Evolutionary conservation across 257 asterid species (phyloP).

Genomic region (Nicotiana otophora): DNA sequence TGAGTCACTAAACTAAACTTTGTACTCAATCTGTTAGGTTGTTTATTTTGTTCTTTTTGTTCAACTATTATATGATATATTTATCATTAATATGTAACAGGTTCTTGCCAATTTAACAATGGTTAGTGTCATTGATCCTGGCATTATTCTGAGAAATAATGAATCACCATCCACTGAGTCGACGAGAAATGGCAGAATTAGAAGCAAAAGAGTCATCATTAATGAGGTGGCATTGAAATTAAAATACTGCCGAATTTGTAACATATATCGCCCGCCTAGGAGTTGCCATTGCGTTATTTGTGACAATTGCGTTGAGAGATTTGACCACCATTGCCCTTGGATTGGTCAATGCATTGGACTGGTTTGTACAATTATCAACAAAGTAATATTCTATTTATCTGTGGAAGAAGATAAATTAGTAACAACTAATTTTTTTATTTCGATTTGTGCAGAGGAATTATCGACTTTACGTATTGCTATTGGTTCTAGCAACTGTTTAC

Average conservation of each 20-base stretch:
- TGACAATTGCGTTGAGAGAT: conserved; percentile 37
- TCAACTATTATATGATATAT: not conserved
- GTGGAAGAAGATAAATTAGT: not conserved
- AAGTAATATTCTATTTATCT: not conserved
- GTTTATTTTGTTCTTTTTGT: not conserved
- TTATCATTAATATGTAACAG: not conserved
- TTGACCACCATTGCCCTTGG: conserved; percentile 43
- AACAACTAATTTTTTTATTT: not conserved
- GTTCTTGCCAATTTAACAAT: conserved; percentile 16
- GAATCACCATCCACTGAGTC: not conserved
- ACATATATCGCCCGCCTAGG: conserved; percentile 27
- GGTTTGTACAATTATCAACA: conserved; percentile 11
- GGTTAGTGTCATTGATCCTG: conserved; percentile 20
- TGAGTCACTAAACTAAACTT: conserved; percentile 6
- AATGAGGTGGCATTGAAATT: conserved; percentile 28
- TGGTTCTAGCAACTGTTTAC: conserved; percentile 13
- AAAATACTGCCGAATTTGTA: conserved; percentile 31
- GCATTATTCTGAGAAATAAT: conserved; percentile 10
- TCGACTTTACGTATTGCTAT: conserved; percentile 14
- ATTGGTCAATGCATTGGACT: conserved; percentile 37
- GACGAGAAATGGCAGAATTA: not conserved
- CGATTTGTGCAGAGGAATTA: conserved; percentile 29
- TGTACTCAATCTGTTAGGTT: not conserved
- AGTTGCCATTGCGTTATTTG: conserved; percentile 31
- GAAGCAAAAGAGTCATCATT: not conserved